Evolutionary conservation across 768 basidiomycete species (phyloP).

Genomic region (Tylopilus rubrobrunneus): DNA sequence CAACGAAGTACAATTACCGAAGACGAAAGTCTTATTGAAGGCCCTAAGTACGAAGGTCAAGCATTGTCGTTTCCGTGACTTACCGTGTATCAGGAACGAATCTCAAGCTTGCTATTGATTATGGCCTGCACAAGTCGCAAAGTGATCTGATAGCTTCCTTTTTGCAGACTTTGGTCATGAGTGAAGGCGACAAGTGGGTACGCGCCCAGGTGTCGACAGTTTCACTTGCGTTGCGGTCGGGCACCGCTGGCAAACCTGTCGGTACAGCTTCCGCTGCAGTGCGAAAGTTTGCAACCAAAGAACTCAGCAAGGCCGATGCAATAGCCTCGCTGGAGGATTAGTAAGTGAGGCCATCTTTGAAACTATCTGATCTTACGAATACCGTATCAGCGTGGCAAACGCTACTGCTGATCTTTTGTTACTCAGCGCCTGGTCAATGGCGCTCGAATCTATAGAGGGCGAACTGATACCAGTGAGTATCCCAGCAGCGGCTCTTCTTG

Average conservation of each 20-base stretch:
- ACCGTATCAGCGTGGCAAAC: constrained; percentile 66
- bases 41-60: constrained; percentile 68
- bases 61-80: constrained; percentile 73
- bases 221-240: constrained; percentile 64
- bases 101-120: constrained; percentile 89
- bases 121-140: constrained; percentile 75
- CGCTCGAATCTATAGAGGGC: constrained; percentile 51
- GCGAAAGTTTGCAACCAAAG: constrained; percentile 80
- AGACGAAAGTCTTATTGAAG: constrained; percentile 72
- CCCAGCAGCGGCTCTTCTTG: not conserved
- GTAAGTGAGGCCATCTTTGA: constrained; percentile 43
- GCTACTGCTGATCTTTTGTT: constrained; percentile 82
- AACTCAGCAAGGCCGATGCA: constrained; percentile 70
- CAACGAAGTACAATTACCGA: constrained; percentile 62
- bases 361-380: not conserved
- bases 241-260: constrained; percentile 71
- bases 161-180: constrained; percentile 94
- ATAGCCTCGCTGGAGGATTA: constrained; percentile 90
- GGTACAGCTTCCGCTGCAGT: constrained; percentile 71
- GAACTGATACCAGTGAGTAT: constrained; percentile 68
- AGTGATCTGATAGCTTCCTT: constrained; percentile 88
- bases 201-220: constrained; percentile 63
- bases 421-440: constrained; percentile 76
- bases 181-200: constrained; percentile 93
- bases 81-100: constrained; percentile 68